A percentile compares a stretch with the other conserved stretches of the same genome.
Evolutionary conservation across 2,329 filamentous ascomycete species (phyloP).

Genomic region (Ophiostoma triangulosporum): DNA sequence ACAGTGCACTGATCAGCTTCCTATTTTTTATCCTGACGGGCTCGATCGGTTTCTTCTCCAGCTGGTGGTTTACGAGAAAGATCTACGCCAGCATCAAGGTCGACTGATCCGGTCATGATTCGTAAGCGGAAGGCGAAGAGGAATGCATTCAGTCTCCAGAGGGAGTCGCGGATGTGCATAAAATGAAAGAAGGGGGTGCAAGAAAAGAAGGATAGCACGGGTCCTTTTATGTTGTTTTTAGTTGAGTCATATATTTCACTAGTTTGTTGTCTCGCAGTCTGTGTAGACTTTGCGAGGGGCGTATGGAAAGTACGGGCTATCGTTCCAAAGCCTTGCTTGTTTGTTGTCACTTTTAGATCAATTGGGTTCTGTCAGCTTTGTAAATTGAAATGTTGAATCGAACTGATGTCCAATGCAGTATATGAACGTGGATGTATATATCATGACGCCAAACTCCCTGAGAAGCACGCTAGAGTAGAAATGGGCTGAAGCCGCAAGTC

Average conservation of each 20-base stretch:
- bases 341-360: not conserved
- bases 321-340: not conserved
- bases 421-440: not conserved
- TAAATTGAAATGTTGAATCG: not conserved
- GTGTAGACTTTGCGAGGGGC: not conserved
- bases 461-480: not conserved
- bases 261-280: not conserved
- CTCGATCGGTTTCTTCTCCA: constrained; percentile 88
- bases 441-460: not conserved
- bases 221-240: too few relatives aligned
- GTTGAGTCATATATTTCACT: too few relatives aligned
- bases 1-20: constrained; percentile 78
- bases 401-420: not conserved
- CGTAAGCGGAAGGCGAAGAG: too few relatives aligned
- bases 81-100: constrained; percentile 99
- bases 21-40: constrained; percentile 89
- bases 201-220: not conserved
- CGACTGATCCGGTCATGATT: constrained; percentile 43
- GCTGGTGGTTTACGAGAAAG: constrained; percentile 84
- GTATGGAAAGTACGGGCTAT: not conserved
- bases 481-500: not conserved
- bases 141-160: too few relatives aligned
- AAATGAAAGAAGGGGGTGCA: not conserved
- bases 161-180: too few relatives aligned
- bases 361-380: not conserved